phyloP scores from a whole-genome alignment of 208 protist species.

The Acanthamoeba castellanii region DNA sequence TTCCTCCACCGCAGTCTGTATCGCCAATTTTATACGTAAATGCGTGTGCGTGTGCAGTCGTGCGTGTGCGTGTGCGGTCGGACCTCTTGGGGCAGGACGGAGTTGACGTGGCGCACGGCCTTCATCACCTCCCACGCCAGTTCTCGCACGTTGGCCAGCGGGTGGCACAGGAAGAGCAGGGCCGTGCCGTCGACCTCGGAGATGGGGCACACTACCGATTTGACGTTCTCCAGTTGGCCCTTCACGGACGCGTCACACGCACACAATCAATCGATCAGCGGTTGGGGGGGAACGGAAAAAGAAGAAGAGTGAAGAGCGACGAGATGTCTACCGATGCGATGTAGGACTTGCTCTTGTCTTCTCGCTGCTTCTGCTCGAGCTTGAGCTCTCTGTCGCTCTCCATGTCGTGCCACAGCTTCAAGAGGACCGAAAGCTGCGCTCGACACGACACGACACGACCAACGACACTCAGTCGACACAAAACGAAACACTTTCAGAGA shows the following conservation, averaged over 20 bases:
- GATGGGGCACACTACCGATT: constrained; percentile 22
- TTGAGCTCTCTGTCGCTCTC: constrained; percentile 46
- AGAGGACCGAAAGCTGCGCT: not conserved
- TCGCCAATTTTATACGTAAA: not conserved
- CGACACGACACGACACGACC: not conserved
- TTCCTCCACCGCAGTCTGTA: not conserved
- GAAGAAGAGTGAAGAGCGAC: not conserved
- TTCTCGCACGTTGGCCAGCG: constrained; percentile 34
- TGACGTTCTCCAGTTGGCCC: constrained; percentile 48
- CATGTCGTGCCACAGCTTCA: constrained; percentile 59
- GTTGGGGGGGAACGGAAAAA: not conserved
- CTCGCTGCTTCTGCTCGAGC: constrained; percentile 37
- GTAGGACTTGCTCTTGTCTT: constrained; percentile 56
- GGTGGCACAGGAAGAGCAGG: constrained; percentile 48
- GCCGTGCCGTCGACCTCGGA: constrained; percentile 68
- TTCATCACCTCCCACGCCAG: constrained; percentile 43
- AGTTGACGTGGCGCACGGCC: constrained; percentile 49
- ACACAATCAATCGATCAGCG: not conserved
- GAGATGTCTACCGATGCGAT: not conserved
- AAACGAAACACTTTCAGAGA: not conserved
- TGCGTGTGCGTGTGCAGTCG: too few relatives aligned
- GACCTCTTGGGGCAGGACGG: not conserved
- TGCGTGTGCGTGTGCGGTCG: not conserved
- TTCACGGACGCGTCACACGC: not conserved
- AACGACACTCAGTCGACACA: not conserved